These are phyloP conservation scores for Cryphonectria nitschkei DNA, from an alignment of 2,329 filamentous ascomycete species.

Conservation along the genomic window DNA sequence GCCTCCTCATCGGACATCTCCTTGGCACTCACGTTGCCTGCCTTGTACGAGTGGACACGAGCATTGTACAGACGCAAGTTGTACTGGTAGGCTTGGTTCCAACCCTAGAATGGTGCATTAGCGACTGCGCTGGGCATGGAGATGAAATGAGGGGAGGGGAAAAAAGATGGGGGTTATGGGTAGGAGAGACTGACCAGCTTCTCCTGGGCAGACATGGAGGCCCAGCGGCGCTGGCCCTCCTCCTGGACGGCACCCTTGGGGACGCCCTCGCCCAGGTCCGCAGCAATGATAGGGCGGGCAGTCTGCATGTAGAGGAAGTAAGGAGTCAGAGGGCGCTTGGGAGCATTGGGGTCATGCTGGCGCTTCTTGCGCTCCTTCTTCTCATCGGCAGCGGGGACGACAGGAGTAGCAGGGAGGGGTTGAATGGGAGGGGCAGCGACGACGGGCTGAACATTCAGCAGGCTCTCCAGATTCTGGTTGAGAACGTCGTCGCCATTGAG, in stretches of 20 bases:
- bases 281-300: constrained; percentile 79
- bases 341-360: constrained; percentile 86
- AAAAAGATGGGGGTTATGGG: no score
- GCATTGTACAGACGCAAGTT: constrained; percentile 69
- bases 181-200: constrained; percentile 56
- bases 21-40: constrained; percentile 60
- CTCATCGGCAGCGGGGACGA: constrained; percentile 58
- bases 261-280: constrained; percentile 73
- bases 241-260: constrained; percentile 86
- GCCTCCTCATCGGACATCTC: constrained; percentile 66
- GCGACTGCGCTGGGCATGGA: background rate
- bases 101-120: constrained; percentile 45
- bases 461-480: constrained; percentile 52
- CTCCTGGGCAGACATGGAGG: constrained; percentile 72
- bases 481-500: constrained; percentile 48
- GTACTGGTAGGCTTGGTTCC: constrained; percentile 70
- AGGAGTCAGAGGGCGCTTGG: constrained; percentile 90
- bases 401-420: constrained; percentile 42
- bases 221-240: constrained; percentile 86
- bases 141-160: background rate
- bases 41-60: constrained; percentile 67
- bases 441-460: constrained; percentile 51
- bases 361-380: constrained; percentile 92
- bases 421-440: constrained; percentile 41
- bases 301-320: constrained; percentile 96